A percentile compares a stretch with the other conserved stretches of the same genome.
phyloP scores from a whole-genome alignment of 2,329 filamentous ascomycete genomes.

The Xylariaceae sp. region DNA sequence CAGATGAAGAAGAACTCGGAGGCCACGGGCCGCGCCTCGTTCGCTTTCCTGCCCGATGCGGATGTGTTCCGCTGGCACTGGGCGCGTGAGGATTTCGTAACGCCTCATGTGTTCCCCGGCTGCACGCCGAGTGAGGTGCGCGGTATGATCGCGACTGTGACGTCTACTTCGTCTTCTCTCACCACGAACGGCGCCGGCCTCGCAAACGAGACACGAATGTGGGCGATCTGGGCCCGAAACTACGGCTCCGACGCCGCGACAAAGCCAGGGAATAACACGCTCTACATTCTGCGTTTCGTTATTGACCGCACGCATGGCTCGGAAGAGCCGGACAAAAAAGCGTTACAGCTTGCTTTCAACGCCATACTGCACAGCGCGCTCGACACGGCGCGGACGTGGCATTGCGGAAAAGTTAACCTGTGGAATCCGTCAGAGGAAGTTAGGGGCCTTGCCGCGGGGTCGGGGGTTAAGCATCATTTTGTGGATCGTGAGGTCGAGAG shows the following conservation, averaged over 20 bases:
- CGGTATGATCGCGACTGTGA: constrained; percentile 62
- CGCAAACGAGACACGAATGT: constrained; percentile 49
- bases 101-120: constrained; percentile 54
- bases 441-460: constrained; percentile 43
- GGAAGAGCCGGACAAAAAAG: constrained; percentile 23
- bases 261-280: constrained; percentile 56
- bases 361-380: constrained; percentile 67
- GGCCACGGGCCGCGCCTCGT: constrained; percentile 44
- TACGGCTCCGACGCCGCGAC: constrained; percentile 55
- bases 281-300: constrained; percentile 68
- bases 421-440: constrained; percentile 74
- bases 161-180: neutral
- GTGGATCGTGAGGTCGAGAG: constrained; percentile 62
- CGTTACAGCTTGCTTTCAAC: constrained; percentile 52
- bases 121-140: constrained; percentile 54
- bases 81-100: constrained; percentile 77
- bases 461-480: constrained; percentile 47
- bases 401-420: constrained; percentile 66
- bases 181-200: constrained; percentile 16
- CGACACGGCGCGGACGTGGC: constrained; percentile 68
- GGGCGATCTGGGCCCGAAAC: constrained; percentile 70
- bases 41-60: constrained; percentile 68
- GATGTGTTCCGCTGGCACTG: constrained; percentile 74
- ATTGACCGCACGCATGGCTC: constrained; percentile 48
- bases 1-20: constrained; percentile 42